Evolutionary conservation across 495 filamentous ascomycete genomes (phyloP).

Genomic region (Neurospora terricola): DNA sequence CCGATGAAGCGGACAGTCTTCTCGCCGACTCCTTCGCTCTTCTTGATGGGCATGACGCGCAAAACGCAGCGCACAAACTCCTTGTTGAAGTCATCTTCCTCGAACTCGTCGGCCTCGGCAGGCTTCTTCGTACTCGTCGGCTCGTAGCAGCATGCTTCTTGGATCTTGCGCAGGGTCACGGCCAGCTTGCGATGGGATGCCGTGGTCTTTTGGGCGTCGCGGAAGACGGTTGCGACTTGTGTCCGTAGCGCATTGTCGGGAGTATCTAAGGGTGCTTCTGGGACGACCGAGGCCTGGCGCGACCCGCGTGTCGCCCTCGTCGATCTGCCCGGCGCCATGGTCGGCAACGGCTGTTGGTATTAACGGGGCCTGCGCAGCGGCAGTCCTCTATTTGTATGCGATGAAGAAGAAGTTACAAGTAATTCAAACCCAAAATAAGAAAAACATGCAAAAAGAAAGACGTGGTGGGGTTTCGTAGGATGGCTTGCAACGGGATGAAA

Average conservation of each 20-base stretch:
- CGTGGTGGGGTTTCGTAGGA: neutral
- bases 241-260: constrained; percentile 59
- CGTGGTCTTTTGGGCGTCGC: constrained; percentile 77
- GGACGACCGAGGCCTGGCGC: constrained; percentile 47
- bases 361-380: neutral
- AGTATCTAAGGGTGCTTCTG: constrained; percentile 64
- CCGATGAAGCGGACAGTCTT: constrained; percentile 75
- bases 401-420: neutral
- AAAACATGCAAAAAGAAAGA: neutral
- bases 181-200: constrained; percentile 83
- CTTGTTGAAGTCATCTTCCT: constrained; percentile 76
- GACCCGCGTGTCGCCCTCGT: constrained; percentile 53
- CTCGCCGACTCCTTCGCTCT: constrained; percentile 84
- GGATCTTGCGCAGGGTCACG: constrained; percentile 74
- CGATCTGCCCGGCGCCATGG: constrained; percentile 17
- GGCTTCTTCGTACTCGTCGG: constrained; percentile 44
- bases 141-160: constrained; percentile 82
- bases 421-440: neutral
- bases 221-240: constrained; percentile 71
- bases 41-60: constrained; percentile 77
- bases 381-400: neutral
- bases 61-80: constrained; percentile 77
- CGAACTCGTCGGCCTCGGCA: constrained; percentile 44
- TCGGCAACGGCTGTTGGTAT: neutral
- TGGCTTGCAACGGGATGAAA: neutral